These are phyloP conservation scores for Gigaspora rosea DNA, from an alignment of 192 early-diverging fungal genomes.

Conservation along the genomic window DNA sequence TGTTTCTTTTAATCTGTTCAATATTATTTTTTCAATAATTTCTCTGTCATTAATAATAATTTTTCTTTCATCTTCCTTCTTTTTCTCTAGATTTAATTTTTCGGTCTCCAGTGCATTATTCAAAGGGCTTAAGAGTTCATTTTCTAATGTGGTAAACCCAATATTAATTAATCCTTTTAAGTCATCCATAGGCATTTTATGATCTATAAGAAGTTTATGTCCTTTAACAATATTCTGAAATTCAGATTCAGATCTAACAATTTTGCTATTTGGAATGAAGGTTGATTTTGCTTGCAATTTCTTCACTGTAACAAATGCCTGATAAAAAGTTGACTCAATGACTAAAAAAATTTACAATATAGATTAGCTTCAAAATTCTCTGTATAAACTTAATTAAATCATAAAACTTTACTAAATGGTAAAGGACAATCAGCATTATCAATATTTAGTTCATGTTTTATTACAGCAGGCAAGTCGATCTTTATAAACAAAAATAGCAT, in stretches of 20 bases:
- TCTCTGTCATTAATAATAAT: neutral
- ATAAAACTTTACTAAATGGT: neutral
- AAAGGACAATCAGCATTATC: neutral
- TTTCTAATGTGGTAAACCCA: neutral
- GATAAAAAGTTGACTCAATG: constrained; percentile 18
- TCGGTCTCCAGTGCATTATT: neutral
- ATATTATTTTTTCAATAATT: neutral
- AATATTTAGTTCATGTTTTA: neutral
- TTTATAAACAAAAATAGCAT: no score
- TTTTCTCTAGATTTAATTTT: neutral
- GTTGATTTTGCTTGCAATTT: neutral
- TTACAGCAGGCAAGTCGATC: neutral
- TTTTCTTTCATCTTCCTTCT: neutral
- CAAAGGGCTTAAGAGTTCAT: constrained; percentile 7
- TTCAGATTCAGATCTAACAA: neutral
- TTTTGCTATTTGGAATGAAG: neutral
- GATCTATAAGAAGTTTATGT: neutral
- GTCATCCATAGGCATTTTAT: constrained; percentile 1
- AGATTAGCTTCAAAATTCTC: neutral
- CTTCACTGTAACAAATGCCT: constrained; percentile 13
- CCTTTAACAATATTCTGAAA: neutral
- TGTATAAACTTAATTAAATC: neutral
- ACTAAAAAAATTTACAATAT: neutral
- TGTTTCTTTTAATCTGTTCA: neutral
- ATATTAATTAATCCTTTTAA: neutral